These are phyloP conservation scores for Hypericum androsaemum DNA, from an alignment of 345 rosid genomes.

Conservation along the genomic window DNA sequence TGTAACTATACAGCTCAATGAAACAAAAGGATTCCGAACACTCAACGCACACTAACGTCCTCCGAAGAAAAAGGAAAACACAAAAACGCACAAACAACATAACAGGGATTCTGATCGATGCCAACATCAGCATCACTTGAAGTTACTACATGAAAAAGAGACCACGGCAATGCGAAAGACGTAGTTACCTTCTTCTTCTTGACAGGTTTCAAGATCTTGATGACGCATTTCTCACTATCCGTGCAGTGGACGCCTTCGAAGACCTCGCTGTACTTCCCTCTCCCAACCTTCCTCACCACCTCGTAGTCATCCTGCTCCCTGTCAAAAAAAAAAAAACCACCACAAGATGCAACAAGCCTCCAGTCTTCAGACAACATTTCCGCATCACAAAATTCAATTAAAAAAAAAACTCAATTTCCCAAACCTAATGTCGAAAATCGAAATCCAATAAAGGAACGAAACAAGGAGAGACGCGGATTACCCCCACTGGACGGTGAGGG, in stretches of 20 bases:
- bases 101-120: no score
- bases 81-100: no score
- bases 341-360: neutral
- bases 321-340: conserved; percentile 6
- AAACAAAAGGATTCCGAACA: no score
- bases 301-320: conserved; percentile 95
- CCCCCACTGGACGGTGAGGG: conserved; percentile 91
- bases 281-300: conserved; percentile 94
- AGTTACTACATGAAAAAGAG: no score
- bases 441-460: neutral
- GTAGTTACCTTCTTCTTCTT: conserved; percentile 89
- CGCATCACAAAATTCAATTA: no score
- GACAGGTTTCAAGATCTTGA: conserved; percentile 95
- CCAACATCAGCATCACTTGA: no score
- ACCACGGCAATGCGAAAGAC: neutral
- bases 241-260: conserved; percentile 86
- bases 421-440: no score
- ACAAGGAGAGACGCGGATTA: conserved; percentile 9
- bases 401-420: neutral
- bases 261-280: conserved; percentile 94
- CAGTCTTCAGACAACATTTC: no score
- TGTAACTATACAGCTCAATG: no score
- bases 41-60: no score
- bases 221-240: conserved; percentile 69
- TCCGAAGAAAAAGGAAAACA: no score